Percentiles rank a stretch among this genome's conserved stretches.
These are phyloP conservation scores for Epichloe sylvatica DNA, from an alignment of 2,329 filamentous ascomycete species.

Conservation along the genomic window DNA sequence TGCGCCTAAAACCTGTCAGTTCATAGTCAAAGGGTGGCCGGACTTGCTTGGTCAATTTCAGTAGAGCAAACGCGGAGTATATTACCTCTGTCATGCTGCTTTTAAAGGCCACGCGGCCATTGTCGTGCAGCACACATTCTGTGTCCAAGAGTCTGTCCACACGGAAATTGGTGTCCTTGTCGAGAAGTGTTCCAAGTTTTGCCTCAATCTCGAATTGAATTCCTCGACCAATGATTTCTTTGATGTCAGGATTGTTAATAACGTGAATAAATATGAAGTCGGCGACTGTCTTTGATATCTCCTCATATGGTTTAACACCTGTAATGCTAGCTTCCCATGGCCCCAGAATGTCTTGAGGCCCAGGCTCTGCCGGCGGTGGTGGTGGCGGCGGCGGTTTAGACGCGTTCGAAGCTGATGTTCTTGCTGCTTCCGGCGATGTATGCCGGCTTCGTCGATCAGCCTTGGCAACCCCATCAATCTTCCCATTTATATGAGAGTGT, in stretches of 20 bases:
- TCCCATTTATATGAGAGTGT: conserved; percentile 25
- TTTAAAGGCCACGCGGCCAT: conserved; percentile 53
- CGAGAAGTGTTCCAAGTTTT: conserved; percentile 72
- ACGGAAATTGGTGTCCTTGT: conserved; percentile 56
- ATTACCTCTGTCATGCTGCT: conserved; percentile 83
- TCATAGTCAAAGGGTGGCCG: neutral
- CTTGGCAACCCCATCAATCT: conserved; percentile 16
- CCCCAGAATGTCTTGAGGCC: conserved; percentile 28
- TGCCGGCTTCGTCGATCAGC: conserved; percentile 27
- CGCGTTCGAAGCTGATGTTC: conserved; percentile 14
- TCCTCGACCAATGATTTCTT: conserved; percentile 46
- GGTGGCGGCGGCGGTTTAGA: conserved; percentile 9
- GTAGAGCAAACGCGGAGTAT: conserved; percentile 3
- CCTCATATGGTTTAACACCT: conserved; percentile 56
- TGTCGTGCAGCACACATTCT: conserved; percentile 54
- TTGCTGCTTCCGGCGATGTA: conserved; percentile 32
- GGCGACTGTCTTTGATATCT: conserved; percentile 60
- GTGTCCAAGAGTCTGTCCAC: conserved; percentile 52
- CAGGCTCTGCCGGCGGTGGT: conserved; percentile 15
- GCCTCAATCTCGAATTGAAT: conserved; percentile 87
- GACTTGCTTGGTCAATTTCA: neutral
- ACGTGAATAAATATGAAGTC: conserved; percentile 68
- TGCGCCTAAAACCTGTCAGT: conserved; percentile 42
- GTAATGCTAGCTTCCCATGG: conserved; percentile 56
- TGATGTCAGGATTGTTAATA: conserved; percentile 50